Percentiles rank a stretch among this genome's conserved stretches.
Evolutionary conservation across 176 grass and related monocot species (phyloP).

Genomic region (Rhynchospora tenuis): DNA sequence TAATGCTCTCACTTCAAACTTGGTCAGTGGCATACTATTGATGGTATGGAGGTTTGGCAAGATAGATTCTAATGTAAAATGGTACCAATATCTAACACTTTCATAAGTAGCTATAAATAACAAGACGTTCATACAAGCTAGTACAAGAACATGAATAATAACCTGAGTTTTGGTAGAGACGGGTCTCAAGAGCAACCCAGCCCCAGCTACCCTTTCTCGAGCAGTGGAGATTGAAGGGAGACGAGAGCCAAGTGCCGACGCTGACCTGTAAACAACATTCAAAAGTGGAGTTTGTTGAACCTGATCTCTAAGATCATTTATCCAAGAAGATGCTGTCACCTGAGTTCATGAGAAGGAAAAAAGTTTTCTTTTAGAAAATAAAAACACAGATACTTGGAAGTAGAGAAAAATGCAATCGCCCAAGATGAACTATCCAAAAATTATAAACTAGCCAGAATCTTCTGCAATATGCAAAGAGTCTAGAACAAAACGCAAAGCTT

Average conservation of each 20-base stretch:
- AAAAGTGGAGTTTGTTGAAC: conserved; percentile 86
- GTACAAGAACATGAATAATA: neutral
- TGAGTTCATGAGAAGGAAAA: conserved; percentile 21
- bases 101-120: neutral
- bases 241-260: conserved; percentile 81
- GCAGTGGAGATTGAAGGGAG: conserved; percentile 81
- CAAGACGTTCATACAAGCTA: neutral
- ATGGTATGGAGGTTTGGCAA: neutral
- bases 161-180: conserved; percentile 97
- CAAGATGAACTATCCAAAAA: neutral
- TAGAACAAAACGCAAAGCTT: neutral
- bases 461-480: neutral
- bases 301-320: conserved; percentile 98
- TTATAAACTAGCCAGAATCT: neutral
- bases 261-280: conserved; percentile 93
- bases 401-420: neutral
- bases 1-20: neutral
- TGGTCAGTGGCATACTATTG: neutral
- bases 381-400: neutral
- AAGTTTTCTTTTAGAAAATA: neutral
- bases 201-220: conserved; percentile 83
- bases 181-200: conserved; percentile 64
- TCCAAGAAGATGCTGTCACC: conserved; percentile 98
- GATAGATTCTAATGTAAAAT: neutral
- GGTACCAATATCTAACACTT: neutral